Base-by-base conservation (phyloP, 148 eudicot genomes). In the Polygonum maritimum region DNA sequence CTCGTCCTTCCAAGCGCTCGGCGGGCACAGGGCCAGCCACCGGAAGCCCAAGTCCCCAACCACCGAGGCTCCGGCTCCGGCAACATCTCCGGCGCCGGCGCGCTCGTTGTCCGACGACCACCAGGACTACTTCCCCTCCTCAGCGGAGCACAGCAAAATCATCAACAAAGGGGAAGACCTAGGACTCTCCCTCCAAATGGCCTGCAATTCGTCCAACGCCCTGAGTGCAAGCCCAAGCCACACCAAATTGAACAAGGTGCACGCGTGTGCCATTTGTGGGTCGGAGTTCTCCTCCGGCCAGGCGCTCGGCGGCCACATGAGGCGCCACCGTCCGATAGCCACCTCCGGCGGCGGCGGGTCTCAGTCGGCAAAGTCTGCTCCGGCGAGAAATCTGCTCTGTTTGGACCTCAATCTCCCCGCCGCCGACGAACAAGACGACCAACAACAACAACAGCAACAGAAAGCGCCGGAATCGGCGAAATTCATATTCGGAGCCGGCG, bases 331-430 rank as follows among this genome's bases (percentile, higher is more conserved):
- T 58, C 80, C 91, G 2, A 77, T 84, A 22, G 19, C 18, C 38
- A 36, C 40, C 22, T 22, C 54, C 63, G 62, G 74, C 12, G 70
- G 35, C 71, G 35, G 63, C 71, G 31, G 31, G 31, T 26, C 80
- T 36, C n/a, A 75, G 40, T 11, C 70, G 13, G 21, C 54, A 5
- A 75, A 35, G 14, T 31, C 79, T 22, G 15, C 73, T 16, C 55
- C 54, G 21, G 41, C 86, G 13, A 82, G 76, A 16, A 83, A 70
- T n/a, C 4, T 81, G 1, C 63, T 88, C 2, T 75, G 85, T 0
- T 88, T 92, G 31, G 98, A 92, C 67, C 88, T 92, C 16, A 90
- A 90, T 73, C 86, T 87, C 36, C 98, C 98, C 0, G 96, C 98
- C 0, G 96, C 91, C 6, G 85, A 87, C 15, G 75, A 74, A 8